These are phyloP conservation scores for Zoysia japonica DNA, from an alignment of 176 grass and related monocot species.

Conservation along the genomic window DNA sequence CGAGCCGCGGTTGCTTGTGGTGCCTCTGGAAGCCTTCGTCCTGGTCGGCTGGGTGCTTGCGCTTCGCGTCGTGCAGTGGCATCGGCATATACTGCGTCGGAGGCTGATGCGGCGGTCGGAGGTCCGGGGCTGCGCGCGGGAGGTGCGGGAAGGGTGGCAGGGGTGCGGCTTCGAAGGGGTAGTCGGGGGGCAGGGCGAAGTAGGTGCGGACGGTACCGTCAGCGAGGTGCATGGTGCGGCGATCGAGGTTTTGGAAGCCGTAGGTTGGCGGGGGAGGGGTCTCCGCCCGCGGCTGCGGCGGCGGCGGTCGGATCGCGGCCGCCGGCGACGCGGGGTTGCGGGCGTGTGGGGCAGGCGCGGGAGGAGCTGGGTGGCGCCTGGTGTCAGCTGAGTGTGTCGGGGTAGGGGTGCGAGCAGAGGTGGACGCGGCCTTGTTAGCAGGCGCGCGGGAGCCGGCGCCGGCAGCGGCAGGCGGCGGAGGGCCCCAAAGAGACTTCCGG, in stretches of 20 bases:
- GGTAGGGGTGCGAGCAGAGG: conserved; percentile 42
- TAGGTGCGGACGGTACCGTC: conserved; percentile 67
- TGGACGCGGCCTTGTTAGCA: conserved; percentile 41
- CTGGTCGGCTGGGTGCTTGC: conserved; percentile 46
- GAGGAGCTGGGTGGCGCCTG: conserved; percentile 39
- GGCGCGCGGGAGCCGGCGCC: neutral
- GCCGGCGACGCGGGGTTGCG: conserved; percentile 41
- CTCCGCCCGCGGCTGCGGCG: conserved; percentile 25
- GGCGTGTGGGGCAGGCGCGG: conserved; percentile 14
- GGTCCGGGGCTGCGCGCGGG: conserved; percentile 34
- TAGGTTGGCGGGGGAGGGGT: conserved; percentile 52
- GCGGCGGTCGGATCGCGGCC: conserved; percentile 34
- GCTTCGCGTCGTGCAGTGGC: conserved; percentile 46
- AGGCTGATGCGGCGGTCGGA: conserved; percentile 43
- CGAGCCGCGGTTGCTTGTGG: conserved; percentile 63
- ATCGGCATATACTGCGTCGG: conserved; percentile 34
- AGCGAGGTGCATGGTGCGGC: conserved; percentile 54
- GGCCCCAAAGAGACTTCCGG: conserved; percentile 44
- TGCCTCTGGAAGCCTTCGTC: conserved; percentile 57
- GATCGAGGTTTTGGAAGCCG: conserved; percentile 70
- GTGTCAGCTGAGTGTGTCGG: conserved; percentile 32
- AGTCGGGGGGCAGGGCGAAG: conserved; percentile 66
- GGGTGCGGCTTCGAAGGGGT: conserved; percentile 46
- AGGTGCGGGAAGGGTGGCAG: conserved; percentile 32
- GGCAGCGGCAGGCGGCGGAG: conserved; percentile 14